Evolutionary conservation across 2,329 filamentous ascomycete genomes (phyloP).

Genomic region (Penicillium sclerotigenum): DNA sequence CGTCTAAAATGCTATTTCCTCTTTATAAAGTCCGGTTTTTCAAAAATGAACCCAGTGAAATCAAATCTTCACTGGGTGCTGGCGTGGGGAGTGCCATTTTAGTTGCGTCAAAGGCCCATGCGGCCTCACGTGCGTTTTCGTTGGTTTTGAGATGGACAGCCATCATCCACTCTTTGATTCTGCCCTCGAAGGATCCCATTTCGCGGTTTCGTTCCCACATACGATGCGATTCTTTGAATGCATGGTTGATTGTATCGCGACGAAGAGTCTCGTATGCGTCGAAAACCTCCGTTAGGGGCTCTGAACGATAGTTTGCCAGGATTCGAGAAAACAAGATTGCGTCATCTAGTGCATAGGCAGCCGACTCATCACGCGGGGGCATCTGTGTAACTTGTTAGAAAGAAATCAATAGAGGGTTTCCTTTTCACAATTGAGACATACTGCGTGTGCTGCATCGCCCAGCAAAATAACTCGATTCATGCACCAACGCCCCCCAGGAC

Average conservation of each 20-base stretch:
- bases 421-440: slow-evolving; percentile 24
- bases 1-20: background rate
- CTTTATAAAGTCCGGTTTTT: slow-evolving; percentile 15
- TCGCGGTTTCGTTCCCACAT: slow-evolving; percentile 43
- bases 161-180: slow-evolving; percentile 40
- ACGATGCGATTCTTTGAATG: slow-evolving; percentile 40
- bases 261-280: slow-evolving; percentile 40
- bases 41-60: slow-evolving; percentile 27
- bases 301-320: slow-evolving; percentile 33
- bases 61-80: slow-evolving; percentile 21
- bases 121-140: slow-evolving; percentile 26
- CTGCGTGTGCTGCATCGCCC: slow-evolving; percentile 49
- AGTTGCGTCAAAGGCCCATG: slow-evolving; percentile 39
- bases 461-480: slow-evolving; percentile 42
- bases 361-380: slow-evolving; percentile 48
- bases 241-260: slow-evolving; percentile 37
- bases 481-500: slow-evolving; percentile 39
- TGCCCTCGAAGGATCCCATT: slow-evolving; percentile 34
- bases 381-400: slow-evolving; percentile 34
- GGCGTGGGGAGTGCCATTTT: slow-evolving; percentile 32
- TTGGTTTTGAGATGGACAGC: slow-evolving; percentile 33
- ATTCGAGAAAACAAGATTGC: slow-evolving; percentile 44
- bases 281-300: slow-evolving; percentile 35
- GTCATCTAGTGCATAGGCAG: slow-evolving; percentile 46
- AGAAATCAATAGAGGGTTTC: background rate